Base-by-base conservation (phyloP, 2,329 filamentous ascomycete genomes). In the Pseudogymnoascus sp. region DNA sequence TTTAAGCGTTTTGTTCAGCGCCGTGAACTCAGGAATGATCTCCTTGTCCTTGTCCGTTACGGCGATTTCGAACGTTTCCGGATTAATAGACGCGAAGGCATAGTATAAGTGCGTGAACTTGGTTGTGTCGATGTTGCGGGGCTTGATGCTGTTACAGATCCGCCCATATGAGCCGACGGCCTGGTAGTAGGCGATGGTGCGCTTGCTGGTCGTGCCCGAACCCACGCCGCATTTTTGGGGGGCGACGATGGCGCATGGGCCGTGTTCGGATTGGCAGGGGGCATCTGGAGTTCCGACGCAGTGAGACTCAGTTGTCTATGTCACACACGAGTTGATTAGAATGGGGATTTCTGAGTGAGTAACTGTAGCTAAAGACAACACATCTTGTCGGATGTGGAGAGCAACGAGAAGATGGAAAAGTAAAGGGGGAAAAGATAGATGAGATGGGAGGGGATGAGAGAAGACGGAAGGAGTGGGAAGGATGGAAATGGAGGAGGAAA, bases 91-190 rank as follows among this genome's bases (percentile, higher is more conserved):
- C 2, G 70, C 70, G 60, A 74, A 72, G 5, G 76, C 71, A 18
- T 69, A 72, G 64, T 71, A 68, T 2, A 77, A 65, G 65, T 77
- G 75, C 1, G 74, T 76, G 16, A 72, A 66, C 1, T 70, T 70
- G 1, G 45, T 62, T 2, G 67, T 71, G 18, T 71, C 69, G 61
- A 78, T 73, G 21, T 75, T 66, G 1, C 39, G 29, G 0, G 75
- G 75, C 6, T 39, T 54, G 11, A 75, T 66, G 1, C 60, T 62
- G 45, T 76, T 68, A 67, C 75, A 77, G 12, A 51, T 51, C 12
- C 45, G 45, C 12, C 23, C 23, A 65, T 77, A 74, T 0, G 74
- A 76, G 12, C 45, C n/a, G 12, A 51, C 45, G 14, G 62, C 61
- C 60, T 68, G 67, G 42, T 69, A 70, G 63, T 70, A 70, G 16